Evolutionary conservation across 192 early-diverging fungal species (phyloP).

Genomic region (Linnemannia elongata): DNA sequence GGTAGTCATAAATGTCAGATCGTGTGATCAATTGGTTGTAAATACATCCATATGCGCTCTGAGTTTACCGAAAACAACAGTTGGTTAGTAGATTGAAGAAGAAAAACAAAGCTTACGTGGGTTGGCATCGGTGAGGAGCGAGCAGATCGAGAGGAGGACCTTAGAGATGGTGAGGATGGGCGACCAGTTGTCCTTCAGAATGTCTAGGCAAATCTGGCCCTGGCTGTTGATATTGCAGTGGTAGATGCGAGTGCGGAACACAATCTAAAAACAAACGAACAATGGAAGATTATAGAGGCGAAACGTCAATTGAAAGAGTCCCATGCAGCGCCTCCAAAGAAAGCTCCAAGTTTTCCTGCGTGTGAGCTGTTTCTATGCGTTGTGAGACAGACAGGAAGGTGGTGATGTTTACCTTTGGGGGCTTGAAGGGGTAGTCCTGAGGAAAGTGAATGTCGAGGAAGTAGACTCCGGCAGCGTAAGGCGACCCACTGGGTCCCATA

Average conservation of each 20-base stretch:
- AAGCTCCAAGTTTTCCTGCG: not conserved
- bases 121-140: slow-evolving; percentile 94
- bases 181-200: slow-evolving; percentile 98
- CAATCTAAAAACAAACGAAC: slow-evolving; percentile 64
- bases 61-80: not conserved
- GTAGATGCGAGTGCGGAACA: slow-evolving; percentile 94
- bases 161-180: slow-evolving; percentile 96
- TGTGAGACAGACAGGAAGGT: not conserved
- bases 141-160: slow-evolving; percentile 95
- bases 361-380: not conserved
- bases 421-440: slow-evolving; percentile 95
- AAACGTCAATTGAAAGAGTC: not conserved
- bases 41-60: not conserved
- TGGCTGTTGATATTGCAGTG: slow-evolving; percentile 97
- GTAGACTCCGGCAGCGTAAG: slow-evolving; percentile 93
- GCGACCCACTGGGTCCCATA: slow-evolving; percentile 88
- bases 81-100: not conserved
- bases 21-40: not conserved
- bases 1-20: not conserved
- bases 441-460: slow-evolving; percentile 95
- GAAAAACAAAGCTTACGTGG: slow-evolving; percentile 73
- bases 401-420: slow-evolving; percentile 78
- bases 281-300: not conserved
- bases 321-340: not conserved
- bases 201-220: slow-evolving; percentile 94